Percentiles rank a stretch among this genome's conserved stretches.
phyloP scores from a whole-genome alignment of 768 basidiomycete genomes.

The Paxillus involutus region DNA sequence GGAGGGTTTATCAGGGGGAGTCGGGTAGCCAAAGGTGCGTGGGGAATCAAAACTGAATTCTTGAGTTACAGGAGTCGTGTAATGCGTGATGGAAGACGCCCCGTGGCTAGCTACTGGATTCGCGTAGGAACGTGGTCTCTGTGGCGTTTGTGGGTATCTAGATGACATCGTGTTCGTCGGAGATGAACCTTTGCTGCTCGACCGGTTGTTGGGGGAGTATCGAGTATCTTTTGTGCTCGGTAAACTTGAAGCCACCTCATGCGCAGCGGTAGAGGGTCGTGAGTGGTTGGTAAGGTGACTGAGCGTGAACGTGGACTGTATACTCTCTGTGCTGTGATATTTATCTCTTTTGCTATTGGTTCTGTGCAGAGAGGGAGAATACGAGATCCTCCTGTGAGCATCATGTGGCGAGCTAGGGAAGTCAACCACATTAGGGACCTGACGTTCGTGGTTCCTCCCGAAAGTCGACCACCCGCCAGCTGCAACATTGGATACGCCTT shows the following conservation, averaged over 20 bases:
- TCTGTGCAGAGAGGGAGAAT: slow-evolving; percentile 20
- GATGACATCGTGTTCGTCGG: slow-evolving; percentile 29
- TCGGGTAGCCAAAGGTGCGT: slow-evolving; percentile 40
- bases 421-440: slow-evolving; percentile 10
- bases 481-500: slow-evolving; percentile 19
- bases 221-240: slow-evolving; percentile 16
- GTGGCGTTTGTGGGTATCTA: slow-evolving; percentile 27
- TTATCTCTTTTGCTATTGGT: slow-evolving; percentile 2
- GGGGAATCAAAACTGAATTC: slow-evolving; percentile 34
- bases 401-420: slow-evolving; percentile 14
- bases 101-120: slow-evolving; percentile 11
- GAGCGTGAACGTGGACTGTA: slow-evolving; percentile 16
- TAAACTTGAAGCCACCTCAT: slow-evolving; percentile 8
- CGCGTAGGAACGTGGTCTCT: slow-evolving; percentile 18
- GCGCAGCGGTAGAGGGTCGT: slow-evolving; percentile 8
- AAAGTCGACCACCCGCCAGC: slow-evolving; percentile 35
- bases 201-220: slow-evolving; percentile 16
- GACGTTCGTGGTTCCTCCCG: slow-evolving; percentile 26
- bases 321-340: slow-evolving; percentile 17
- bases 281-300: slow-evolving; percentile 18
- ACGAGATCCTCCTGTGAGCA: slow-evolving; percentile 11
- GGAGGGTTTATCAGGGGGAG: slow-evolving; percentile 27
- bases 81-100: slow-evolving; percentile 12
- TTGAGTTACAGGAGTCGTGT: slow-evolving; percentile 28
- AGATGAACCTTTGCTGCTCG: slow-evolving; percentile 29